Percentiles rank a stretch among this genome's conserved stretches.
These are phyloP conservation scores for Xanthoconium separans DNA, from an alignment of 1,284 basidiomycete genomes.

Conservation along the genomic window DNA sequence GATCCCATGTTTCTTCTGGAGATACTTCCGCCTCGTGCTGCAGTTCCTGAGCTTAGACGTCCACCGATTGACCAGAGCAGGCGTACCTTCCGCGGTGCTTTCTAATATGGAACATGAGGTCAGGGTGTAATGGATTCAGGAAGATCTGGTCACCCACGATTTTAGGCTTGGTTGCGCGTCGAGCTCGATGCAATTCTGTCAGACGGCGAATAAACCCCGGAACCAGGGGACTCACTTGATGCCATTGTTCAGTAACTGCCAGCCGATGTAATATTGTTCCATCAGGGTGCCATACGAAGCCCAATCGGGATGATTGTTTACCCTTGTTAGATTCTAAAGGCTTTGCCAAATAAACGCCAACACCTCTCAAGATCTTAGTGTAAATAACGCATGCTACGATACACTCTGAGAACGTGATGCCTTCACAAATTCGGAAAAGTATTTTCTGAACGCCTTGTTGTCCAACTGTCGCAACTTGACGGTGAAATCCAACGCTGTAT, in stretches of 20 bases:
- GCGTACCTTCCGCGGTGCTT: slow-evolving; percentile 54
- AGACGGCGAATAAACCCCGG: not conserved
- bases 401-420: slow-evolving; percentile 54
- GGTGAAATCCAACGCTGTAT: slow-evolving; percentile 78
- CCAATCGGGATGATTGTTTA: slow-evolving; percentile 29
- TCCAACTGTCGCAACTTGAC: slow-evolving; percentile 78
- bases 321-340: slow-evolving; percentile 34
- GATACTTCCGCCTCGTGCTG: slow-evolving; percentile 71
- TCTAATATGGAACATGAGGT: slow-evolving; percentile 38
- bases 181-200: slow-evolving; percentile 27
- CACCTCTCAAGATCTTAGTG: not conserved
- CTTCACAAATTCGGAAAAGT: slow-evolving; percentile 83
- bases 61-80: not conserved
- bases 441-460: slow-evolving; percentile 83
- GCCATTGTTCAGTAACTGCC: slow-evolving; percentile 36
- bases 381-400: slow-evolving; percentile 44
- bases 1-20: slow-evolving; percentile 72
- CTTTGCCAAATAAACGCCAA: slow-evolving; percentile 31
- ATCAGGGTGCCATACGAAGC: slow-evolving; percentile 15
- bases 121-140: slow-evolving; percentile 17
- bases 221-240: slow-evolving; percentile 36
- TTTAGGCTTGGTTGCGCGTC: slow-evolving; percentile 46
- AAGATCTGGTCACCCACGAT: slow-evolving; percentile 43
- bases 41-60: slow-evolving; percentile 2
- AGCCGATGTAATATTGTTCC: slow-evolving; percentile 13